Percentiles rank a stretch among this genome's conserved stretches.
Conservation (phyloP, 148 eudicot genomes). For the Fallopia convolvulus region DNA sequence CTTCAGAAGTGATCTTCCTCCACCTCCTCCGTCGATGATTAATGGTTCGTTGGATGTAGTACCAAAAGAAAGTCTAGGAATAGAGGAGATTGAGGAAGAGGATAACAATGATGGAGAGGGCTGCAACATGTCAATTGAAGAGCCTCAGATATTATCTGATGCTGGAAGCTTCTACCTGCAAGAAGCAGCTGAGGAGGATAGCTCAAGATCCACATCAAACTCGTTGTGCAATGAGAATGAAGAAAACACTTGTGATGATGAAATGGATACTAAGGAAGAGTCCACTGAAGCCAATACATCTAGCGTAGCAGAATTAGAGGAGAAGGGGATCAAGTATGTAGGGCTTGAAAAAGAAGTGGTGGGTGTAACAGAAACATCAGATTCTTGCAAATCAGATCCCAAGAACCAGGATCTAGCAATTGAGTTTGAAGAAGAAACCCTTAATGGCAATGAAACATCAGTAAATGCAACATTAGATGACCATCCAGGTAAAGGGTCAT, state of each 20-base stretch:
- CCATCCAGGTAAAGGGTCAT: constrained; percentile 5
- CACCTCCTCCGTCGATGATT: constrained; percentile 21
- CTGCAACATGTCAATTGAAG: constrained; percentile 10
- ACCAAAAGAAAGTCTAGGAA: constrained; percentile 16
- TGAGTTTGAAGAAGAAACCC: background rate
- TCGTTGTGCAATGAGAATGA: constrained; percentile 10
- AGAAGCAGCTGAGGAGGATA: constrained; percentile 23
- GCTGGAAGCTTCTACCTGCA: constrained; percentile 20
- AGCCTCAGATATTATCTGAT: constrained; percentile 23
- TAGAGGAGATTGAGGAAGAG: constrained; percentile 1
- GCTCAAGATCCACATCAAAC: background rate
- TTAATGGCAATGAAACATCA: background rate
- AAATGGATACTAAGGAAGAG: background rate
- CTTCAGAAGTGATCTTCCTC: constrained; percentile 19
- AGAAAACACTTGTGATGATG: constrained; percentile 1
- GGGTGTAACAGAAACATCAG: constrained; percentile 14
- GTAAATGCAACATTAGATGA: background rate
- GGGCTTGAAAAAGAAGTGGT: constrained; percentile 1
- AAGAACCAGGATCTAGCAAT: background rate
- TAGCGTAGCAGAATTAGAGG: background rate
- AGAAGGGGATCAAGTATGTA: no score
- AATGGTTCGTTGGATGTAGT: constrained; percentile 30
- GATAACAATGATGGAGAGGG: background rate
- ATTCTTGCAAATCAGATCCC: background rate
- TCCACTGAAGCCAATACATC: background rate